Conservation (phyloP, 2,329 filamentous ascomycete species). For the Thielaviopsis punctulata region DNA sequence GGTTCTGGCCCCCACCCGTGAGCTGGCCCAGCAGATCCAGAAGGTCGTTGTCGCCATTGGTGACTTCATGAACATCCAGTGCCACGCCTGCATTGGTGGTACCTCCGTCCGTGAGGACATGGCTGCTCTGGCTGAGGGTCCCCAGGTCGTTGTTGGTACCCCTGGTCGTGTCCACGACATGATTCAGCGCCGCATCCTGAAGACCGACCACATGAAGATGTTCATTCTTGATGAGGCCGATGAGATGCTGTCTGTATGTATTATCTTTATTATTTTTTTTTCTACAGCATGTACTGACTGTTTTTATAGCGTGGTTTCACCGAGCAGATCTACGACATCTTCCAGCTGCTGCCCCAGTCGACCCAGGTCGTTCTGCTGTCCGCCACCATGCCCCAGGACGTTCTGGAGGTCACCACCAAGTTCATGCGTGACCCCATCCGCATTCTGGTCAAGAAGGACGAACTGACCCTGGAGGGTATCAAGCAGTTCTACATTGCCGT, state of each 20-base stretch:
- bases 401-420: conserved; percentile 98
- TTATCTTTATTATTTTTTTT: conserved; percentile 12
- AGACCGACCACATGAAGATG: conserved; percentile 99
- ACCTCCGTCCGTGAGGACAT: conserved; percentile 98
- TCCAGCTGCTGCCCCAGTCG: conserved; percentile 93
- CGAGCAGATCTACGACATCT: conserved; percentile 99
- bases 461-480: conserved; percentile 98
- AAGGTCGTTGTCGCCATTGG: conserved; percentile 97
- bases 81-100: conserved; percentile 97
- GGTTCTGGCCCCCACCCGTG: conserved; percentile 93
- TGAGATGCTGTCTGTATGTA: conserved; percentile 83
- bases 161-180: conserved; percentile 98
- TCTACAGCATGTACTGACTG: conserved; percentile 19
- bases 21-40: conserved; percentile 98
- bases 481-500: conserved; percentile 99
- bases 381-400: conserved; percentile 97
- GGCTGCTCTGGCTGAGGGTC: conserved; percentile 89
- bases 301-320: conserved; percentile 73
- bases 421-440: conserved; percentile 99
- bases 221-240: conserved; percentile 99
- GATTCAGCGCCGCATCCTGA: conserved; percentile 95
- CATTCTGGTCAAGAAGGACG: conserved; percentile 98
- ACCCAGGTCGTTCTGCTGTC: conserved; percentile 97
- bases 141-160: conserved; percentile 93
- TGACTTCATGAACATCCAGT: conserved; percentile 99